Base-by-base conservation (phyloP, 169 alveolate genomes). In the Ichthyophthirius multifiliis region DNA sequence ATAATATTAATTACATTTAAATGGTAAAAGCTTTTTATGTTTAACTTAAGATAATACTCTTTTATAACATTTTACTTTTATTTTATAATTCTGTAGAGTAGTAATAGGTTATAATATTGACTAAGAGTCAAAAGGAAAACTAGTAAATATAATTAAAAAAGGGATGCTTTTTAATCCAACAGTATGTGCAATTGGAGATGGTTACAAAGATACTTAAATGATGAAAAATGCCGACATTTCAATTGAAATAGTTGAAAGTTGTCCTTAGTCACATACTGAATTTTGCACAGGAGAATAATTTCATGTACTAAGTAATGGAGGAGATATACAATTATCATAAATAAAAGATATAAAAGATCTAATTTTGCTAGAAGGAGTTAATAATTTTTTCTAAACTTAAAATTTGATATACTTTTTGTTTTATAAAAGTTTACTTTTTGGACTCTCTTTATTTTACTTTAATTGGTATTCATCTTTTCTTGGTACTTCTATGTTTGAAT, bases 121-220 rank as follows among this genome's bases (percentile, higher is more conserved):
- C 3, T 39, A 34, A 27, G 12, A 55, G 18, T 55, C 31, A 23
- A 55, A 55, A 27, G 71, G 71, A 55, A 39, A 55, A 7, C 5
- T 55, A 16, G 12, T 27, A 0, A 55, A 10, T 13, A 39, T 55
- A 0, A 23, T 55, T 20, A 7, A 55, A 23, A 55, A 55, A 2
- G 23, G 18, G 13, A 55, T 55, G 71, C 73, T 64, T 31, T 75
- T 77, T 39, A 73, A 83, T 16, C 86, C 88, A 10, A 46, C 71
- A 0, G 76, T 94, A 5, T 67, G 91, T 32, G 96, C 96, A 0
- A 88, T 95, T 16, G 98, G 98, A n/a, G 97, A 91, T 83, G 98
- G 97, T 12, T 89, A 90, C 31, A 92, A 93, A 74, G 97, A 95
- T 83, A 94, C 93, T 7, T 82, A 86, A 13, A 95, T 95, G 98